A percentile compares a stretch with the other conserved stretches of the same genome.
Evolutionary conservation across 768 basidiomycete species (phyloP).

Genomic region (Termitomyces sp.): DNA sequence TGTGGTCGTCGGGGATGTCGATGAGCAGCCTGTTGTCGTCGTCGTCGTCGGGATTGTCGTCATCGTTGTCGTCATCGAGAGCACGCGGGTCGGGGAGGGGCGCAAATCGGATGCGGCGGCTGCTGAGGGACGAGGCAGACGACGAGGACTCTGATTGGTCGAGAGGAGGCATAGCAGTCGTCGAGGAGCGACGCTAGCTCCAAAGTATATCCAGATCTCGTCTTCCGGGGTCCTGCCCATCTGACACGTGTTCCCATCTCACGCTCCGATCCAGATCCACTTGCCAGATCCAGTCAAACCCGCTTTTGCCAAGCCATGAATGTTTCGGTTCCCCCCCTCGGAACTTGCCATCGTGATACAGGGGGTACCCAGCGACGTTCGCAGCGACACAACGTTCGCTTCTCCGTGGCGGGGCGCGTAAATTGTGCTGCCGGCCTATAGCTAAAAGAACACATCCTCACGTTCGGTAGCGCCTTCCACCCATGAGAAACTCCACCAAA

Average conservation of each 20-base stretch:
- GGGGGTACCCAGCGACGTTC: too few species aligned
- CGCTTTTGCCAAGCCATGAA: too few species aligned
- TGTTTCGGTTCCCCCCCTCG: too few species aligned
- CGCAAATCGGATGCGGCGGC: conserved; percentile 67
- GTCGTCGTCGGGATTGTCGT: conserved; percentile 21
- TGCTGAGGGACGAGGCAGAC: conserved; percentile 4
- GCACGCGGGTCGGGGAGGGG: conserved; percentile 78
- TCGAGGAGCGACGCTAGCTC: too few species aligned
- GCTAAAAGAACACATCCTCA: too few species aligned
- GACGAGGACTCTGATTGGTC: conserved; percentile 12
- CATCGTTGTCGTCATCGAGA: conserved; percentile 36
- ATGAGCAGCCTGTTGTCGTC: background rate
- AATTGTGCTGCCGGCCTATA: too few species aligned
- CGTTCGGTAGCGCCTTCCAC: too few species aligned
- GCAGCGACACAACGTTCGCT: too few species aligned
- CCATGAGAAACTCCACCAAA: too few species aligned
- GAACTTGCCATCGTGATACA: too few species aligned
- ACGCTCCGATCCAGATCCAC: conserved; percentile 9
- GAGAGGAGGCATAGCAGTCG: conserved; percentile 9
- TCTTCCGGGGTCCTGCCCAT: conserved; percentile 18
- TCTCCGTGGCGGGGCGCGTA: too few species aligned
- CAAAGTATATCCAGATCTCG: conserved; percentile 7
- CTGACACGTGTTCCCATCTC: conserved; percentile 13
- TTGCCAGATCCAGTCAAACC: too few species aligned
- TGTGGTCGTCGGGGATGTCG: background rate